Conservation (phyloP, 2,329 filamentous ascomycete genomes). For the Teratosphaeria gauchensis region DNA sequence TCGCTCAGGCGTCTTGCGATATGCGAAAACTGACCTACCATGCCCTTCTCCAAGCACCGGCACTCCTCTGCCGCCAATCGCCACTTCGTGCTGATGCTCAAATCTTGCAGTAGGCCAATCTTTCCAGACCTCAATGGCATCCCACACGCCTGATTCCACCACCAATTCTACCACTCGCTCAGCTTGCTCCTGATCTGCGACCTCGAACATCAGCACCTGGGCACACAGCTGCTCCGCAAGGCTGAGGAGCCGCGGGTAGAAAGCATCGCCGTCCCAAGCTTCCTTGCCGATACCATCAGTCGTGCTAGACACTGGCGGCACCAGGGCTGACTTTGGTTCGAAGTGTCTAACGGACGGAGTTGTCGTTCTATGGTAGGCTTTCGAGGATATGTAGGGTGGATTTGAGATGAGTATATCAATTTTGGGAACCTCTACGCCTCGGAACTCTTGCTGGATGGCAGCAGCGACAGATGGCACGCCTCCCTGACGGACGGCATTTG, state of each 20-base stretch:
- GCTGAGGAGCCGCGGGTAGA: slow-evolving; percentile 57
- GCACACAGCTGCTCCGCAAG: slow-evolving; percentile 43
- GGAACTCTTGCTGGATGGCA: slow-evolving; percentile 2
- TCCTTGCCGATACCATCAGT: neutral
- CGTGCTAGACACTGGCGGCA: slow-evolving; percentile 37
- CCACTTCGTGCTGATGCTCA: slow-evolving; percentile 16
- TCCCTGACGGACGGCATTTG: neutral
- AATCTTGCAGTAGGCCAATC: slow-evolving; percentile 47
- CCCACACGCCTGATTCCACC: slow-evolving; percentile 23
- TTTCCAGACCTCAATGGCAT: slow-evolving; percentile 58
- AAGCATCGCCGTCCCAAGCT: slow-evolving; percentile 40
- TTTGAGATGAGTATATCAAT: slow-evolving; percentile 69
- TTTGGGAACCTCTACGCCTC: neutral
- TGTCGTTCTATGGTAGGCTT: slow-evolving; percentile 53
- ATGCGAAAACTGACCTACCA: slow-evolving; percentile 36
- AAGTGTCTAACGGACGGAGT: slow-evolving; percentile 66
- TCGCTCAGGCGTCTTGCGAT: slow-evolving; percentile 12
- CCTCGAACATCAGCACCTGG: slow-evolving; percentile 56
- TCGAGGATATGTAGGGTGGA: slow-evolving; percentile 75
- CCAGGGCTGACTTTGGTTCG: slow-evolving; percentile 73
- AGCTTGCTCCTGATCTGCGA: slow-evolving; percentile 62
- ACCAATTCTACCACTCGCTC: slow-evolving; percentile 49
- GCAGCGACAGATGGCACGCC: slow-evolving; percentile 2
- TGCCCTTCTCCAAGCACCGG: slow-evolving; percentile 30
- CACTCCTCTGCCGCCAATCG: slow-evolving; percentile 9